These are phyloP conservation scores for Sarcodon sp. DNA, from an alignment of 768 basidiomycete species.

Conservation along the genomic window DNA sequence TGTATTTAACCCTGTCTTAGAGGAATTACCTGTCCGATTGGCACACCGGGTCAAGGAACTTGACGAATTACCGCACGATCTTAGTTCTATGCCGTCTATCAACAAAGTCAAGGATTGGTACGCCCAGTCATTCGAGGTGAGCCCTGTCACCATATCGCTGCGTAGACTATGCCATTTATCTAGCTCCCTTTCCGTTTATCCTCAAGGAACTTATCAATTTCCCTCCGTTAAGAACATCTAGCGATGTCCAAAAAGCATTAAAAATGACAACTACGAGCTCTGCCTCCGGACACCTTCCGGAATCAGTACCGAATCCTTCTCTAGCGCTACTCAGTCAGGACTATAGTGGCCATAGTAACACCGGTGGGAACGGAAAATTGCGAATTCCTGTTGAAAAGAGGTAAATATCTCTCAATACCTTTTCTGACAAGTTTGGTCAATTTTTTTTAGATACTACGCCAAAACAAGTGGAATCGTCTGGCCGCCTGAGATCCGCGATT, in stretches of 20 bases:
- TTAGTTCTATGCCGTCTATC: conserved; percentile 86
- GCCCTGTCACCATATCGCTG: conserved; percentile 11
- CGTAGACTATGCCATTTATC: not conserved
- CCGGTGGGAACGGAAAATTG: conserved; percentile 30
- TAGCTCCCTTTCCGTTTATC: conserved; percentile 3
- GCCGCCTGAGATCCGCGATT: conserved; percentile 90
- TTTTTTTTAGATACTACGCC: conserved; percentile 65
- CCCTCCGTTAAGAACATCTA: conserved; percentile 60
- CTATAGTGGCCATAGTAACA: conserved; percentile 8
- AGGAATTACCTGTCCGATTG: conserved; percentile 90
- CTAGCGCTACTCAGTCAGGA: conserved; percentile 29
- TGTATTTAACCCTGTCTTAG: conserved; percentile 20
- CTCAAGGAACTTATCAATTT: conserved; percentile 81
- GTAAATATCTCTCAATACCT: conserved; percentile 24
- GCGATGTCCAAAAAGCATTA: conserved; percentile 55
- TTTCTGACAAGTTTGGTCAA: conserved; percentile 1
- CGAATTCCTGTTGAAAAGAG: conserved; percentile 79
- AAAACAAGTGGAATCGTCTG: conserved; percentile 61
- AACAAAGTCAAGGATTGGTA: conserved; percentile 98
- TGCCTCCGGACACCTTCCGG: conserved; percentile 40
- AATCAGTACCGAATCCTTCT: conserved; percentile 72
- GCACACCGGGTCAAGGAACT: conserved; percentile 96
- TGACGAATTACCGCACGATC: conserved; percentile 84
- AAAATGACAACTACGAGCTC: conserved; percentile 12
- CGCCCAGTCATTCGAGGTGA: conserved; percentile 93